phyloP scores from a whole-genome alignment of 768 basidiomycete species.

The Leccinum olivaceopallidum region DNA sequence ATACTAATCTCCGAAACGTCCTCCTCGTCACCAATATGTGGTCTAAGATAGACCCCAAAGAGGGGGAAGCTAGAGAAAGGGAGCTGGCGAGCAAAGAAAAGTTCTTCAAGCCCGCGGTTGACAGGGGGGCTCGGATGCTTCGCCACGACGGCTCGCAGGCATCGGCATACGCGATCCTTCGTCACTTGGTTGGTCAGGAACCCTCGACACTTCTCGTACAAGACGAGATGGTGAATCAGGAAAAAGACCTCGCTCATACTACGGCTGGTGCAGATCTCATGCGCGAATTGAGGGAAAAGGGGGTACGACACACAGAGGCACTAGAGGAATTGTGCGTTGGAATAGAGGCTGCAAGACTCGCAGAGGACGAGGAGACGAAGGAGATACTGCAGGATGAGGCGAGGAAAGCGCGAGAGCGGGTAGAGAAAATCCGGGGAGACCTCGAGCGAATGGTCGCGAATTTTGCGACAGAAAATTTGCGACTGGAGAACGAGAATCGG shows the following conservation, averaged over 20 bases:
- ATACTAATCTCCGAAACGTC: slow-evolving; percentile 45
- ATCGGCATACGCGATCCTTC: slow-evolving; percentile 47
- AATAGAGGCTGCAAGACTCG: slow-evolving; percentile 44
- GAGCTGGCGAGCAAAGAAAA: slow-evolving; percentile 42
- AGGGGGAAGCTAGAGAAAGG: slow-evolving; percentile 42
- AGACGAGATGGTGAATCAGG: slow-evolving; percentile 51
- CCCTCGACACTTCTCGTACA: slow-evolving; percentile 52
- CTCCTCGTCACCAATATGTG: slow-evolving; percentile 57
- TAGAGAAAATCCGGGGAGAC: slow-evolving; percentile 40
- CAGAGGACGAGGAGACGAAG: slow-evolving; percentile 46
- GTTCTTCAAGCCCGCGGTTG: slow-evolving; percentile 53
- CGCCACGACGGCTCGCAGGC: slow-evolving; percentile 43
- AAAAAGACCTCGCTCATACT: slow-evolving; percentile 49
- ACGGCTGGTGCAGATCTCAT: slow-evolving; percentile 51
- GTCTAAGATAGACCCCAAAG: slow-evolving; percentile 38
- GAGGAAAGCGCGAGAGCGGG: slow-evolving; percentile 41
- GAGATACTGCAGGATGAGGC: slow-evolving; percentile 44
- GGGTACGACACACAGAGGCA: slow-evolving; percentile 45
- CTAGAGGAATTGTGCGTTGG: slow-evolving; percentile 44
- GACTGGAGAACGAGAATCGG: slow-evolving; percentile 30
- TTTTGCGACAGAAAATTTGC: slow-evolving; percentile 37
- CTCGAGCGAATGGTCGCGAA: slow-evolving; percentile 40
- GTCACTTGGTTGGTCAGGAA: slow-evolving; percentile 39
- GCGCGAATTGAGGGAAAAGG: slow-evolving; percentile 48
- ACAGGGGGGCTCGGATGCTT: slow-evolving; percentile 44